Evolutionary conservation across 257 asterid species (phyloP).

Genomic region (Solanum chiquidenum): DNA sequence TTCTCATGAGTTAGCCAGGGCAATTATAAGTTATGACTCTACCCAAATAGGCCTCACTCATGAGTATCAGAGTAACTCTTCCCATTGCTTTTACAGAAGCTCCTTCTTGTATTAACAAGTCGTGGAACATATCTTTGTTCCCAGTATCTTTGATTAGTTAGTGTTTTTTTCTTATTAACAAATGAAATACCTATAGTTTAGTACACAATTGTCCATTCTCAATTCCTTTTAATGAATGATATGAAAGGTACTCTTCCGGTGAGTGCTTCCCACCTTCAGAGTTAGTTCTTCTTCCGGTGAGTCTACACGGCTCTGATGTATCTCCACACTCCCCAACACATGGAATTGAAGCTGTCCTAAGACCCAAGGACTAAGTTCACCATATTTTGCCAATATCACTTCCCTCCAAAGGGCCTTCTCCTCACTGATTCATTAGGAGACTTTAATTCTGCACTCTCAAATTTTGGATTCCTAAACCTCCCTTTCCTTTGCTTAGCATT

Average conservation of each 20-base stretch:
- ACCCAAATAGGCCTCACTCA: background rate
- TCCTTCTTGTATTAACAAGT: background rate
- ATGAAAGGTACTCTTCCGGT: background rate
- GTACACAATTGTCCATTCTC: background rate
- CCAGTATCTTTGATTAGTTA: background rate
- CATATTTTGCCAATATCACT: background rate
- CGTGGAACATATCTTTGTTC: background rate
- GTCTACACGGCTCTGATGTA: background rate
- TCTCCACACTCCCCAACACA: background rate
- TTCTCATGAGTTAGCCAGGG: background rate
- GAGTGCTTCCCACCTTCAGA: background rate
- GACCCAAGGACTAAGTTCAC: background rate
- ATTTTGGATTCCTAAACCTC: background rate
- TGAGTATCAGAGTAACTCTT: background rate
- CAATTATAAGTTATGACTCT: background rate
- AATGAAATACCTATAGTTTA: background rate
- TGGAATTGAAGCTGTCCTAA: background rate
- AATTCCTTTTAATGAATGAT: background rate
- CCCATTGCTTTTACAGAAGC: background rate
- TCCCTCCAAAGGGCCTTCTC: background rate
- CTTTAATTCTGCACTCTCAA: background rate
- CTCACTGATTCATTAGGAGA: background rate
- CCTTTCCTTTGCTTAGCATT: background rate
- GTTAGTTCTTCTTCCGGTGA: background rate
- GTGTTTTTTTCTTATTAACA: background rate